A percentile compares a stretch with the other conserved stretches of the same genome.
Evolutionary conservation across 495 filamentous ascomycete species (phyloP).

Genomic region (Penicillium salamii): DNA sequence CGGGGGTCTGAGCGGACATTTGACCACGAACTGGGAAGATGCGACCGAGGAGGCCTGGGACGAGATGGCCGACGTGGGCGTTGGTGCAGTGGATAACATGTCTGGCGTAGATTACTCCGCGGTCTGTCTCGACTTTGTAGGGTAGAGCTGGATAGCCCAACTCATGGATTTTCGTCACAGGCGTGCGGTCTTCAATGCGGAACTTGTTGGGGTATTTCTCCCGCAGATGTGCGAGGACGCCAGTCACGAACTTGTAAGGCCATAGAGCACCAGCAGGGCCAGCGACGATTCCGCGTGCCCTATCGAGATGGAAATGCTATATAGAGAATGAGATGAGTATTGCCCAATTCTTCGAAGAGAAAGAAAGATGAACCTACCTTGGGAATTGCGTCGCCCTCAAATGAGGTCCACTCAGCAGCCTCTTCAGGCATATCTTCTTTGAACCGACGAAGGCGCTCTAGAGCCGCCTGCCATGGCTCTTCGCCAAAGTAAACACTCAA

Average conservation of each 20-base stretch:
- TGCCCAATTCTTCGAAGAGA: not conserved
- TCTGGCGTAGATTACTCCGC: conserved; percentile 56
- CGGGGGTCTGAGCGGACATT: conserved; percentile 62
- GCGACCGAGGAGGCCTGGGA: conserved; percentile 64
- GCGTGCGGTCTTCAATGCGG: conserved; percentile 72
- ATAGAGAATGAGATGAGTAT: not conserved
- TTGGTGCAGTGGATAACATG: conserved; percentile 77
- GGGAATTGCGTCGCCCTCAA: conserved; percentile 22
- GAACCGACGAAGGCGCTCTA: conserved; percentile 22
- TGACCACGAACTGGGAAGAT: conserved; percentile 68
- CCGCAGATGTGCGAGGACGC: conserved; percentile 58
- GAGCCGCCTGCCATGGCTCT: conserved; percentile 20
- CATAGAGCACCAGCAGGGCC: conserved; percentile 54
- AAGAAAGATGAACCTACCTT: conserved; percentile 12
- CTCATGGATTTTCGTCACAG: conserved; percentile 50
- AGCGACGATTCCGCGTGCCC: conserved; percentile 43
- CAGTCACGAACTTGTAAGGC: conserved; percentile 79
- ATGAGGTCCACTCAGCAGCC: conserved; percentile 25
- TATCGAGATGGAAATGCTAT: conserved; percentile 37
- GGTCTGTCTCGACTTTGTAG: conserved; percentile 53
- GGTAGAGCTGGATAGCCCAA: not conserved
- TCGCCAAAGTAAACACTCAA: conserved; percentile 31
- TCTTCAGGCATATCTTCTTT: conserved; percentile 32
- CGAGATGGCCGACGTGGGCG: conserved; percentile 68
- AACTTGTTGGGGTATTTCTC: conserved; percentile 39